These are phyloP conservation scores for Penicillium sp. DNA, from an alignment of 2,329 filamentous ascomycete species.

Conservation along the genomic window DNA sequence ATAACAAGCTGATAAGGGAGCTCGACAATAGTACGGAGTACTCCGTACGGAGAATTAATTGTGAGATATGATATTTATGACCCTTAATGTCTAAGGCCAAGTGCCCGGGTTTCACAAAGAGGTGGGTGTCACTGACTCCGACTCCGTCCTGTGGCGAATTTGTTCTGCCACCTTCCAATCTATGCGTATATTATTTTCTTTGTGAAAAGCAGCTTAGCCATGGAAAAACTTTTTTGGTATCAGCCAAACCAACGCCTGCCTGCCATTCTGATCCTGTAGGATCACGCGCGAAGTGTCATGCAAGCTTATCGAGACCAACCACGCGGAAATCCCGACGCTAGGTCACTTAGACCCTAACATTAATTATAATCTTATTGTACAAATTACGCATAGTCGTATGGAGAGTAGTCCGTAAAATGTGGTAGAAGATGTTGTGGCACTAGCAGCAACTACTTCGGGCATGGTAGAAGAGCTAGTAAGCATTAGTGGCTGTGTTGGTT, in stretches of 20 bases:
- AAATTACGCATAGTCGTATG: too few species aligned
- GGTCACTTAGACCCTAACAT: background rate
- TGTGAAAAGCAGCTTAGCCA: too few species aligned
- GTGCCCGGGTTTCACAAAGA: background rate
- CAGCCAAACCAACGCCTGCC: too few species aligned
- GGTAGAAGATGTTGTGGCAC: background rate
- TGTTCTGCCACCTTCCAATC: background rate
- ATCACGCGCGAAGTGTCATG: background rate
- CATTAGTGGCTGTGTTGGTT: background rate
- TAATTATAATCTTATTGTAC: too few species aligned
- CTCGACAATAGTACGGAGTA: background rate
- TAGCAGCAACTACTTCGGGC: too few species aligned
- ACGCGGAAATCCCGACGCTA: constrained; percentile 1
- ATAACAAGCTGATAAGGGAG: background rate
- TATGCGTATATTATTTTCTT: background rate
- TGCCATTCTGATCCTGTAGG: background rate
- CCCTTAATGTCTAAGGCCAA: too few species aligned
- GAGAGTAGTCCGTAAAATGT: too few species aligned
- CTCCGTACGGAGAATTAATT: too few species aligned
- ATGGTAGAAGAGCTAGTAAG: background rate
- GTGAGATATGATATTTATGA: too few species aligned
- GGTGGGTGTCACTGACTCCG: background rate
- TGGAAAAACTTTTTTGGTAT: background rate
- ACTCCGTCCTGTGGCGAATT: background rate
- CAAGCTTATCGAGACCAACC: background rate